Conservation (phyloP, 169 alveolate genomes). For the Babesia ovata region DNA sequence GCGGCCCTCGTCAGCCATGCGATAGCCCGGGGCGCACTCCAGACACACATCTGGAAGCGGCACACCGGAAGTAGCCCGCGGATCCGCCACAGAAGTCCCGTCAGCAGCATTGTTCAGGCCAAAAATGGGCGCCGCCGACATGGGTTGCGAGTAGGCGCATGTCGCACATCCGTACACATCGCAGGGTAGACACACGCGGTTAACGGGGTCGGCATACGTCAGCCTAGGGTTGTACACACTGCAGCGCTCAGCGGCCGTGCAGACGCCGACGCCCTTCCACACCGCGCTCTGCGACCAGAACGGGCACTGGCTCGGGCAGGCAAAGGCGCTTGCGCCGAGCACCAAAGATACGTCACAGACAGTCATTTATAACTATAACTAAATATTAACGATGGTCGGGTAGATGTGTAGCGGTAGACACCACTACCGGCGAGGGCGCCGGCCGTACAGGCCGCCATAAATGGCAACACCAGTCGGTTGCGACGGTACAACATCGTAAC, state of each 20-base stretch:
- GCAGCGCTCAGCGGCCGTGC: conserved; percentile 64
- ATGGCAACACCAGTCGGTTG: conserved; percentile 1
- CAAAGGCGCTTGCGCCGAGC: conserved; percentile 44
- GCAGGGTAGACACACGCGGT: conserved; percentile 72
- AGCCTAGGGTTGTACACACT: conserved; percentile 68
- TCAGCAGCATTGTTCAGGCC: neutral
- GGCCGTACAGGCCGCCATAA: conserved; percentile 40
- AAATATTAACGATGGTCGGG: neutral
- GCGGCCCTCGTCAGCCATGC: conserved; percentile 59
- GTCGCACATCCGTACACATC: conserved; percentile 68
- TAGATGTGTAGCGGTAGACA: conserved; percentile 1
- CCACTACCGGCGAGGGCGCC: conserved; percentile 28
- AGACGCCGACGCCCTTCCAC: conserved; percentile 76
- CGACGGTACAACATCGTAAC: neutral
- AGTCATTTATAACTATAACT: conserved; percentile 11
- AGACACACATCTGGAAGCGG: conserved; percentile 68
- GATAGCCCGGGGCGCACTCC: conserved; percentile 75
- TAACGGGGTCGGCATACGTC: conserved; percentile 60
- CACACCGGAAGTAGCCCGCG: neutral
- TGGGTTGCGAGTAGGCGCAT: conserved; percentile 45
- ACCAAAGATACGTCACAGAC: conserved; percentile 69
- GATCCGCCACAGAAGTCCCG: neutral
- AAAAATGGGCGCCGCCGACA: neutral
- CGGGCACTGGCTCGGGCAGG: conserved; percentile 74
- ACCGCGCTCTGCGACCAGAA: conserved; percentile 71